These are phyloP conservation scores for Rhexocercosporidium sp. DNA, from an alignment of 2,329 filamentous ascomycete genomes.

Conservation along the genomic window DNA sequence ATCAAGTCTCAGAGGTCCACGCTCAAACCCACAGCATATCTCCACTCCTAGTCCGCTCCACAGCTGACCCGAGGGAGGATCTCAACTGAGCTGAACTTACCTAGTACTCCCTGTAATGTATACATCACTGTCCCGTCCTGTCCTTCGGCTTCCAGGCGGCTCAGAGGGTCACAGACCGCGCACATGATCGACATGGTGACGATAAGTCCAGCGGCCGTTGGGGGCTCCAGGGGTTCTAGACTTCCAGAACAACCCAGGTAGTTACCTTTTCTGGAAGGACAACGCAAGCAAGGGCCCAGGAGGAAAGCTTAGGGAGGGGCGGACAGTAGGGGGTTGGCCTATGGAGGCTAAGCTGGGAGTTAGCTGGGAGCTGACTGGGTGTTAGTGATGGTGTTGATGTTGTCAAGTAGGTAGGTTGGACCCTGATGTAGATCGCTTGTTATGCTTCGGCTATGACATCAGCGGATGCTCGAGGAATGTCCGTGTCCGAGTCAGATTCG, in stretches of 20 bases:
- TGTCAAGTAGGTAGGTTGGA: neutral
- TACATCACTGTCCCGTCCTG: too few relatives aligned
- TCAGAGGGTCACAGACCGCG: neutral
- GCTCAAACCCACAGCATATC: neutral
- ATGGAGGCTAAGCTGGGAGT: neutral
- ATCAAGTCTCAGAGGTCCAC: neutral
- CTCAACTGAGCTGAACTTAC: too few relatives aligned
- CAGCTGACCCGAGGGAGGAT: too few relatives aligned
- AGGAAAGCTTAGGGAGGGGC: neutral
- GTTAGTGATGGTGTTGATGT: too few relatives aligned
- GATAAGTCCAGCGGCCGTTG: conserved; percentile 14
- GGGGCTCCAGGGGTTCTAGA: conserved; percentile 5
- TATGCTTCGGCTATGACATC: neutral
- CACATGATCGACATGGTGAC: conserved; percentile 20
- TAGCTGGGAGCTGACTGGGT: too few relatives aligned
- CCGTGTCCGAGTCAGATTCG: neutral
- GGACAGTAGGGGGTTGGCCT: neutral
- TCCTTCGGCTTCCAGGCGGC: too few relatives aligned
- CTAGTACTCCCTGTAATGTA: too few relatives aligned
- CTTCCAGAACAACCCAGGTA: neutral
- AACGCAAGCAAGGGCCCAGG: neutral
- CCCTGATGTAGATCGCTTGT: neutral
- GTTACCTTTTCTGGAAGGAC: conserved; percentile 3
- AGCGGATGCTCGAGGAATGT: neutral
- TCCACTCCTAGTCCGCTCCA: neutral